These are phyloP conservation scores for Metschnikowia borealis DNA, from an alignment of 805 yeast genomes.

Conservation along the genomic window DNA sequence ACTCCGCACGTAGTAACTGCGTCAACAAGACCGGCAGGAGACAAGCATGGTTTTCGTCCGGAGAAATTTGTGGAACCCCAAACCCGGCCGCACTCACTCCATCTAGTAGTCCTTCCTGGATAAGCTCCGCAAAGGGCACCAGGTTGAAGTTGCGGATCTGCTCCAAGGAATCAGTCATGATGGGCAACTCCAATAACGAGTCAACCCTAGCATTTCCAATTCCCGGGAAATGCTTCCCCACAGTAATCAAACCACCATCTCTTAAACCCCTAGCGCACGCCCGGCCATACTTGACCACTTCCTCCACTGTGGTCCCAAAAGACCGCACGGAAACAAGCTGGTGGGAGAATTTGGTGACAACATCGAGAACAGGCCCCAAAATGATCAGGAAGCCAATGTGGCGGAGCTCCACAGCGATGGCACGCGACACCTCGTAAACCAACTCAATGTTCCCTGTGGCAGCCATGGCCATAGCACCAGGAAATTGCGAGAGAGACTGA, in stretches of 20 bases:
- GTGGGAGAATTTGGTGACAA: slow-evolving; percentile 51
- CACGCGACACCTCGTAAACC: slow-evolving; percentile 50
- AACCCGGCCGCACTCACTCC: slow-evolving; percentile 61
- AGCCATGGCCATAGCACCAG: slow-evolving; percentile 62
- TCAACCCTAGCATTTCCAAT: slow-evolving; percentile 60
- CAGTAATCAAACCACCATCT: slow-evolving; percentile 50
- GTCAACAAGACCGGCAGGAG: slow-evolving; percentile 50
- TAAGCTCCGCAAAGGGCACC: slow-evolving; percentile 48
- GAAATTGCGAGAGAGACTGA: slow-evolving; percentile 50
- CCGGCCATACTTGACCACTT: slow-evolving; percentile 50
- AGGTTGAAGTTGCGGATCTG: slow-evolving; percentile 48
- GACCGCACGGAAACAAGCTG: slow-evolving; percentile 58
- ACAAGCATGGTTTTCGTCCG: slow-evolving; percentile 61
- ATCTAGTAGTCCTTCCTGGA: slow-evolving; percentile 45
- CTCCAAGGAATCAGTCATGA: slow-evolving; percentile 52
- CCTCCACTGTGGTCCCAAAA: slow-evolving; percentile 58
- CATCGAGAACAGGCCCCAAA: slow-evolving; percentile 62
- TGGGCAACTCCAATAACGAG: slow-evolving; percentile 52
- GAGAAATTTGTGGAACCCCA: slow-evolving; percentile 57
- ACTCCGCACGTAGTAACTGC: slow-evolving; percentile 46
- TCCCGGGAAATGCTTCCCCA: slow-evolving; percentile 67
- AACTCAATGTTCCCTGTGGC: slow-evolving; percentile 49
- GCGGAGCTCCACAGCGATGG: slow-evolving; percentile 49
- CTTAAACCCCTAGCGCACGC: slow-evolving; percentile 52
- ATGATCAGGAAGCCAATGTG: slow-evolving; percentile 54